Evolutionary conservation across 176 grass and related monocot species (phyloP).

Genomic region (Leersia perrieri): DNA sequence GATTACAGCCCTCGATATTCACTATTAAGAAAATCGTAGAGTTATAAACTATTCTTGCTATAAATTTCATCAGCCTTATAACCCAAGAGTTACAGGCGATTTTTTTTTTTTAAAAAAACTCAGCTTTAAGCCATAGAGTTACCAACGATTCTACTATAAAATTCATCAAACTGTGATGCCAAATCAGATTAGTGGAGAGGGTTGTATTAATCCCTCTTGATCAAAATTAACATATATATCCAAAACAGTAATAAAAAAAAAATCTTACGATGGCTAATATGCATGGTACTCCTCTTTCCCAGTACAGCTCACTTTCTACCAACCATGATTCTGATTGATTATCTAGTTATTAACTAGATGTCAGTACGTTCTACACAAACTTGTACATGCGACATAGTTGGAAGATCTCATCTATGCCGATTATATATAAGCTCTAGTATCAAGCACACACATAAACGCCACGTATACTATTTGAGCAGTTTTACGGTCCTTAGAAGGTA

Average conservation of each 20-base stretch:
- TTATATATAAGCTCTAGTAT: not conserved
- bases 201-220: not conserved
- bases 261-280: not conserved
- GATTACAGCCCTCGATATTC: too few species aligned
- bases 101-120: too few species aligned
- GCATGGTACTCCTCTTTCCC: not conserved
- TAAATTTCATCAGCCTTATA: too few species aligned
- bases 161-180: not conserved
- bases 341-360: not conserved
- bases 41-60: too few species aligned
- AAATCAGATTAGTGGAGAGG: not conserved
- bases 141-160: too few species aligned
- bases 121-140: too few species aligned
- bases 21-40: too few species aligned
- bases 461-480: too few species aligned
- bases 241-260: not conserved
- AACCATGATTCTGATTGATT: not conserved
- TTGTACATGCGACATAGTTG: not conserved
- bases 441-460: not conserved
- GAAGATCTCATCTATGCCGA: not conserved
- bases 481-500: too few species aligned
- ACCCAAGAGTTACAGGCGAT: too few species aligned
- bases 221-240: too few species aligned
- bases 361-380: not conserved
- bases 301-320: not conserved